Base-by-base conservation (phyloP, 2,329 filamentous ascomycete genomes). In the Microcyclosporella mali region DNA sequence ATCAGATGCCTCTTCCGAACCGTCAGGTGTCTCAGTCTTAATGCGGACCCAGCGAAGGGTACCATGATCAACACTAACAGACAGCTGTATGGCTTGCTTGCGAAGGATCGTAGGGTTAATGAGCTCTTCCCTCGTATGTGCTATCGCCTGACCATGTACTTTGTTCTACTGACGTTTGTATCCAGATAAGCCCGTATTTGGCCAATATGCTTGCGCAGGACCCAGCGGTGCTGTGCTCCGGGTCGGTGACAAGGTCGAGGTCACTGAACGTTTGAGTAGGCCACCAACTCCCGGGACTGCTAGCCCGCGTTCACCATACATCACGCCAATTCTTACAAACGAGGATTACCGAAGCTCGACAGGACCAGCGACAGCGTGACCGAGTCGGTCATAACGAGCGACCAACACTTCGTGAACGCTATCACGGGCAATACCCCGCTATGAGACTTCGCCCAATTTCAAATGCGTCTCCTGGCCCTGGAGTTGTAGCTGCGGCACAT, bases 261-360 rank as follows among this genome's bases (percentile, higher is more conserved):
- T 62, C 21, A 58, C 56, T 2, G 54, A 56, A 28, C 49, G 56
- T 3, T 46, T 55, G 14, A 49, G 41, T 31, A 32, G 32, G 16
- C 41, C 45, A 7, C 32, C 25, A 10, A 49, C 52, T 10, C 52
- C 54, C 1, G 30, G 18, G 2, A 44, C 19, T 19, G 70, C 71
- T 46, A 68, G 63, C 29, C 66, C 67, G 45, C 70, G 70, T 8
- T 72, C 45, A 9, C 45, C 40, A 19, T 36, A 14, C 4, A 43
- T 37, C 8, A 47, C 45, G 21, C 45, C 45, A 2, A 33, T 47
- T 3, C 27, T 39, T 19, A 29, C 12, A 6, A 29, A 27, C 7
- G 36, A 44, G 12, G 41, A 44, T 12, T 8, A 25, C 29, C 29
- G 32, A 25, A 28, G 16, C 29, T 38, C 41, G 31, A 21, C 36